Percentiles rank a stretch among this genome's conserved stretches.
These are phyloP conservation scores for Chytridium lagenaria DNA, from an alignment of 371 early-diverging fungal species.

Conservation along the genomic window DNA sequence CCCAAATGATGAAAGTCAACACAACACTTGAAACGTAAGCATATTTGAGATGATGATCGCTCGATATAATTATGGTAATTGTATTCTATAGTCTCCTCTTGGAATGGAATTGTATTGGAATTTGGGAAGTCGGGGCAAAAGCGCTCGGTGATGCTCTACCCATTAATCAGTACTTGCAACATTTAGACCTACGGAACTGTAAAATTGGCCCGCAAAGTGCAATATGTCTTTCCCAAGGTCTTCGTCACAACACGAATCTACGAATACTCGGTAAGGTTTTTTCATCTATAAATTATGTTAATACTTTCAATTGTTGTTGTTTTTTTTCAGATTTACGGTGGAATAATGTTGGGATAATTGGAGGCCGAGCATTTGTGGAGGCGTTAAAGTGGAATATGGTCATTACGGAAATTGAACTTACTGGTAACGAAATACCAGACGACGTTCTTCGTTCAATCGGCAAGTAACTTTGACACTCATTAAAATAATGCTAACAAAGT, in stretches of 20 bases:
- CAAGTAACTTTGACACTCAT: conserved; percentile 4
- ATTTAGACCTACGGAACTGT: conserved; percentile 62
- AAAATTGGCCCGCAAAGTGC: conserved; percentile 55
- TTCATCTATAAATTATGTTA: background rate
- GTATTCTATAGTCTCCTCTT: conserved; percentile 48
- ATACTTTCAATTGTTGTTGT: too few relatives aligned
- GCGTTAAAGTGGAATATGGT: conserved; percentile 53
- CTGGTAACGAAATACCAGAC: conserved; percentile 62
- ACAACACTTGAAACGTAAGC: conserved; percentile 38
- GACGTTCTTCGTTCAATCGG: conserved; percentile 40
- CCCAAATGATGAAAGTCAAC: conserved; percentile 58
- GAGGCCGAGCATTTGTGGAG: conserved; percentile 56
- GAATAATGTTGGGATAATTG: conserved; percentile 59
- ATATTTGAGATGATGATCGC: too few relatives aligned
- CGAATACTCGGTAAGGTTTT: conserved; percentile 38
- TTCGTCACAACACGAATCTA: conserved; percentile 53
- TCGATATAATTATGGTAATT: too few relatives aligned
- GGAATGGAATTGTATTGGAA: conserved; percentile 66
- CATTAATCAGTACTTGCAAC: conserved; percentile 50
- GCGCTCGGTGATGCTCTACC: conserved; percentile 56
- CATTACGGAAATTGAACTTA: conserved; percentile 45
- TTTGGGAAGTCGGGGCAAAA: conserved; percentile 58
- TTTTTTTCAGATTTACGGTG: conserved; percentile 55
- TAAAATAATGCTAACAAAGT: background rate
- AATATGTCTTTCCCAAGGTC: conserved; percentile 42